Conservation (phyloP, 1,284 basidiomycete genomes). For the Termitomyces sp. region DNA sequence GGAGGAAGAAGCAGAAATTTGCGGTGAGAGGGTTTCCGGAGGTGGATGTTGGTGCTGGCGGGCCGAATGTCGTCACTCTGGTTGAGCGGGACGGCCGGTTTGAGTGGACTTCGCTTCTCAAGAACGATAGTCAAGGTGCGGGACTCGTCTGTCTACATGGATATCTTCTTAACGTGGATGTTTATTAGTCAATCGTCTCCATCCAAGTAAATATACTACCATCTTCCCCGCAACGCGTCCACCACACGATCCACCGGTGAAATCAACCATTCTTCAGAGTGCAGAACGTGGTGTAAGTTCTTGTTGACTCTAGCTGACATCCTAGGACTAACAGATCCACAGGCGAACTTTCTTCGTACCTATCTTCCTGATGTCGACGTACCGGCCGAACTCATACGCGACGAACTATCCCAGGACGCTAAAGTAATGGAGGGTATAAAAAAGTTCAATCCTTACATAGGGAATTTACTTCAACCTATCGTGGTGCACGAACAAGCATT, state of each 20-base stretch:
- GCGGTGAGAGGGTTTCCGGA: constrained; percentile 39
- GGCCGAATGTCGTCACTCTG: constrained; percentile 51
- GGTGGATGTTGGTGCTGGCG: constrained; percentile 40
- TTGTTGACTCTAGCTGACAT: not conserved
- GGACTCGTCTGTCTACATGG: not conserved
- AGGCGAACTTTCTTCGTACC: constrained; percentile 67
- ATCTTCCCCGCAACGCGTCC: constrained; percentile 56
- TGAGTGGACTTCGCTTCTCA: constrained; percentile 48
- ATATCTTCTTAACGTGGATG: not conserved
- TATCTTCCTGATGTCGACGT: constrained; percentile 70
- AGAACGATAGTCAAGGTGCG: constrained; percentile 19
- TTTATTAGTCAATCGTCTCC: constrained; percentile 12
- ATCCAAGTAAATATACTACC: constrained; percentile 28
- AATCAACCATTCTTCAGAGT: constrained; percentile 35
- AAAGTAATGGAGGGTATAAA: constrained; percentile 27
- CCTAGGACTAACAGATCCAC: constrained; percentile 1
- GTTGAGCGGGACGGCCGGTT: constrained; percentile 36
- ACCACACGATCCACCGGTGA: constrained; percentile 24
- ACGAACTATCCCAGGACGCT: constrained; percentile 45
- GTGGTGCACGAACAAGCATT: constrained; percentile 28
- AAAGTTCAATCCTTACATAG: constrained; percentile 50
- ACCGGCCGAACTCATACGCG: constrained; percentile 53
- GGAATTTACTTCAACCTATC: constrained; percentile 45
- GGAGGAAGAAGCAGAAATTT: constrained; percentile 16
- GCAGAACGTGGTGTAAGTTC: constrained; percentile 58